phyloP scores from a whole-genome alignment of 768 basidiomycete genomes.

The Serendipita sp. region DNA sequence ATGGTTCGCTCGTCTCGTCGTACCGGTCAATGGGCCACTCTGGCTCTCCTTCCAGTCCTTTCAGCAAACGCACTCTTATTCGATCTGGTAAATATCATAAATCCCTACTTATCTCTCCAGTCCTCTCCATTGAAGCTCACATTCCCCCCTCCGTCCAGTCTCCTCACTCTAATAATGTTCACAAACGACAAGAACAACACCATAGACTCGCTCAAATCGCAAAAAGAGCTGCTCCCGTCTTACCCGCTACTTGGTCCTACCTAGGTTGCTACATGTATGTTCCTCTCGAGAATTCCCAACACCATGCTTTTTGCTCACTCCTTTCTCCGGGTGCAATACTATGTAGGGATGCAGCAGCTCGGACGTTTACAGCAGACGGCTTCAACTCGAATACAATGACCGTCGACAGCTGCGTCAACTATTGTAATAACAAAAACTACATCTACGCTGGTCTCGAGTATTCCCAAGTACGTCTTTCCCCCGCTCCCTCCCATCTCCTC shows the following conservation, averaged over 20 bases:
- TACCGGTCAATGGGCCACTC: not conserved
- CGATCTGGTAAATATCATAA: not conserved
- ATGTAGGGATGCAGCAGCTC: not conserved
- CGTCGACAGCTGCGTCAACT: slow-evolving; percentile 33
- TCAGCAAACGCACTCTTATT: not conserved
- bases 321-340: not conserved
- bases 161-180: not conserved
- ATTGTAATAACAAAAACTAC: slow-evolving; percentile 30
- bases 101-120: too few relatives aligned
- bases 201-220: not conserved
- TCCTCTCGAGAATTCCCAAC: too few relatives aligned
- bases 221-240: not conserved
- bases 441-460: slow-evolving; percentile 61
- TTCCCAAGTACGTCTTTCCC: slow-evolving; percentile 22
- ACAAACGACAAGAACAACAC: not conserved
- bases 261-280: not conserved
- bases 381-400: slow-evolving; percentile 39
- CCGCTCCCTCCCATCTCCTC: not conserved
- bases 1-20: too few relatives aligned
- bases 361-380: not conserved
- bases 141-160: not conserved
- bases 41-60: slow-evolving; percentile 1
- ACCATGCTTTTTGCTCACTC: too few relatives aligned
- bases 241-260: not conserved
- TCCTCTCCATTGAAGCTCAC: not conserved